phyloP scores from a whole-genome alignment of 1,139 yeast genomes.

The Nakaseomyces nivariensis region DNA sequence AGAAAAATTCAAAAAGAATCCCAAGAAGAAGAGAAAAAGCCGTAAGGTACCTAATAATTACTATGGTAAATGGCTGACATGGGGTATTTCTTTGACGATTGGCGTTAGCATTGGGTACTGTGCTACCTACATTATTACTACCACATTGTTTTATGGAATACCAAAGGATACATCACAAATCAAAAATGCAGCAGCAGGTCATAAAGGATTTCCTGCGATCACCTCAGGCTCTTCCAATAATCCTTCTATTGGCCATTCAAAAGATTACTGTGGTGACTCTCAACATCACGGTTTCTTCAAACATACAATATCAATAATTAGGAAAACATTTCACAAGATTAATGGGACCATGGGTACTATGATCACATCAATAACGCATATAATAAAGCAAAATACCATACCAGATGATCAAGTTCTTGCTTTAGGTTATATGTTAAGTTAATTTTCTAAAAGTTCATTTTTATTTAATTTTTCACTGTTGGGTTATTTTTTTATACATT shows the following conservation, averaged over 20 bases:
- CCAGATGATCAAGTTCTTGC: background rate
- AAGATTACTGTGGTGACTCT: background rate
- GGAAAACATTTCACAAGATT: background rate
- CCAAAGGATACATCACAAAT: background rate
- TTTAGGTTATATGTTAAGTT: conserved; percentile 1
- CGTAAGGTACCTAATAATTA: conserved; percentile 7
- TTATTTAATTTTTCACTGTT: too few species aligned
- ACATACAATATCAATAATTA: background rate
- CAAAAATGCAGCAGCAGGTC: background rate
- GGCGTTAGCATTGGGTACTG: conserved; percentile 27
- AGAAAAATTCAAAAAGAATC: background rate
- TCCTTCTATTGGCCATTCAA: background rate
- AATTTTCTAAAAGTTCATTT: background rate
- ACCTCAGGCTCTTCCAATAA: background rate
- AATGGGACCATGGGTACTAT: background rate
- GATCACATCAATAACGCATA: background rate
- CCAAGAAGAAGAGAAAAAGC: conserved; percentile 5
- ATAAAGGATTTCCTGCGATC: background rate
- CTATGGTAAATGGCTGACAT: conserved; percentile 19
- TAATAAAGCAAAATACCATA: background rate
- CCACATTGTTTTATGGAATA: conserved; percentile 4
- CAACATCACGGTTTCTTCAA: background rate
- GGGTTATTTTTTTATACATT: background rate
- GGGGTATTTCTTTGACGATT: conserved; percentile 24
- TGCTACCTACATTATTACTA: conserved; percentile 14